Evolutionary conservation across 495 filamentous ascomycete species (phyloP).

Genomic region (Talaromyces trachyspermus): DNA sequence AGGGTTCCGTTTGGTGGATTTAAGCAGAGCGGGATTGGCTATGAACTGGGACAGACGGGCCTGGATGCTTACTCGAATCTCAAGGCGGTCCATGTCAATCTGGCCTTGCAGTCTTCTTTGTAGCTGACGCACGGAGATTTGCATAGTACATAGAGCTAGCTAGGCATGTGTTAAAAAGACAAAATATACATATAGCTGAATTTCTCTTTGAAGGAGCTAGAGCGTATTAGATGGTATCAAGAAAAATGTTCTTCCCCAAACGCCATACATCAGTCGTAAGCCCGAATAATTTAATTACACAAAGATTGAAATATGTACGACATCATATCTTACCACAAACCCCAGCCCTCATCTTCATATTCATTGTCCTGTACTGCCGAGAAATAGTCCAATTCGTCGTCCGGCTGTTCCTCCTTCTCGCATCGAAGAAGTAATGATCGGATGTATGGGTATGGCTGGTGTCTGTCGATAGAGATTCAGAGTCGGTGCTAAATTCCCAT

Average conservation of each 20-base stretch:
- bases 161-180: too few relatives aligned
- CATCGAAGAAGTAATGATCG: not conserved
- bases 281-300: not conserved
- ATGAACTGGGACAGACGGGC: conserved; percentile 79
- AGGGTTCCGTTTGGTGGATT: conserved; percentile 84
- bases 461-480: not conserved
- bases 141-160: too few relatives aligned
- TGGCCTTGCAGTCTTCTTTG: too few relatives aligned
- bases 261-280: not conserved
- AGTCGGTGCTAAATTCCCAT: conserved; percentile 1
- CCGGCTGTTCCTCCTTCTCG: not conserved
- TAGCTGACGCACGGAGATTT: too few relatives aligned
- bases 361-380: conserved; percentile 1
- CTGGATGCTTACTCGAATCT: conserved; percentile 67
- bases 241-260: too few relatives aligned
- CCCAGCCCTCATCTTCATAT: conserved; percentile 7
- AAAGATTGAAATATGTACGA: too few relatives aligned
- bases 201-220: too few relatives aligned
- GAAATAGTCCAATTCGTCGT: not conserved
- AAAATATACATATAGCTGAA: too few relatives aligned
- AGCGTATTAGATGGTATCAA: too few relatives aligned
- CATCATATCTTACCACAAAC: not conserved
- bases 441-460: not conserved
- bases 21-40: conserved; percentile 88
- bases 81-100: conserved; percentile 73